Evolutionary conservation across 2,329 filamentous ascomycete genomes (phyloP).

Genomic region (Cercospora zeae-maydis): DNA sequence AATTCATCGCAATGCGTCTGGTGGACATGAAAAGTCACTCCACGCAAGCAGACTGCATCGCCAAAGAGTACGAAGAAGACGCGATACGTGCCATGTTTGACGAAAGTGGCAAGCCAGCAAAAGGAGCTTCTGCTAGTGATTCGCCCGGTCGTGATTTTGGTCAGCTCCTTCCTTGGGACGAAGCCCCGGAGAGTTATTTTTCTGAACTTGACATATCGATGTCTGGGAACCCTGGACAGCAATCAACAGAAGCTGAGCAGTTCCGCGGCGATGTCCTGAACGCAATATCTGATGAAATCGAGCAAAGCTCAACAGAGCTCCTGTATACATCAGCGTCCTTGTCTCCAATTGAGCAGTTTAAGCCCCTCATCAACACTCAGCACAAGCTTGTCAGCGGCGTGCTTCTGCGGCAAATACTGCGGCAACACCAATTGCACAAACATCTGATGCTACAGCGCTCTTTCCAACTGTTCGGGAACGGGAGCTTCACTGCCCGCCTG

Average conservation of each 20-base stretch:
- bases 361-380: slow-evolving; percentile 68
- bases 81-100: neutral
- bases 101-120: neutral
- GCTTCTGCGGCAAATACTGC: slow-evolving; percentile 73
- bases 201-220: neutral
- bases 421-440: slow-evolving; percentile 63
- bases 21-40: neutral
- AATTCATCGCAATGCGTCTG: neutral
- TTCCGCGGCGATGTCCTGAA: slow-evolving; percentile 1
- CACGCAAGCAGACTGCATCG: neutral
- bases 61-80: neutral
- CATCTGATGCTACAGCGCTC: slow-evolving; percentile 73
- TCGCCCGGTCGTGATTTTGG: neutral
- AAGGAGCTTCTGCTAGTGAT: neutral
- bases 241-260: neutral
- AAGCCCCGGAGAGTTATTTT: neutral
- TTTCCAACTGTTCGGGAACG: slow-evolving; percentile 82
- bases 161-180: neutral
- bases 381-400: slow-evolving; percentile 72
- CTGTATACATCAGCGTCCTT: neutral
- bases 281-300: neutral
- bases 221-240: neutral
- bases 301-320: neutral
- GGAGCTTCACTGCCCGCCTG: slow-evolving; percentile 74
- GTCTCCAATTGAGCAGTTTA: slow-evolving; percentile 22